These are phyloP conservation scores for Sporothrix pseudoabietina DNA, from an alignment of 2,329 filamentous ascomycete species.

Conservation along the genomic window DNA sequence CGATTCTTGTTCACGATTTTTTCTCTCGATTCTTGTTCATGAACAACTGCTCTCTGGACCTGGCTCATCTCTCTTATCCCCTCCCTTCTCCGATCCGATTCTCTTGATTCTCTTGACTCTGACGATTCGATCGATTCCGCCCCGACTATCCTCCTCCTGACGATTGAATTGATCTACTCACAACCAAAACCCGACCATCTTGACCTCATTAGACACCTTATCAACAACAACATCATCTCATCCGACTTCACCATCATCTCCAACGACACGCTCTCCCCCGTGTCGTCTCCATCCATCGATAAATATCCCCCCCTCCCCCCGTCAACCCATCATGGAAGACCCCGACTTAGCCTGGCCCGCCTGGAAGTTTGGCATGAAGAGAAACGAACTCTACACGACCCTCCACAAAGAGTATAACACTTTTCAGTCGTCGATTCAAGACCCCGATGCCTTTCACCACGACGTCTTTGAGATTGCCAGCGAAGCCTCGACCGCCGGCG, in stretches of 20 bases:
- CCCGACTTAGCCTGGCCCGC: conserved; percentile 57
- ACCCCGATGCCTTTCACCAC: conserved; percentile 63
- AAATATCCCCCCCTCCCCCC: neutral
- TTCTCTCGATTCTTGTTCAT: conserved; percentile 11
- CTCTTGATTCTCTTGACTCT: conserved; percentile 8
- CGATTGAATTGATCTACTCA: neutral
- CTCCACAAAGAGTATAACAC: conserved; percentile 65
- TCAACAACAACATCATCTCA: neutral
- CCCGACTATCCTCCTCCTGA: neutral
- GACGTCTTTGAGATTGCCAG: conserved; percentile 62
- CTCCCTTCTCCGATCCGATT: conserved; percentile 1
- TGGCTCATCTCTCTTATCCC: neutral
- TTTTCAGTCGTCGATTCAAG: conserved; percentile 57
- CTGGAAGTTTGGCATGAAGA: conserved; percentile 66
- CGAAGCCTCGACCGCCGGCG: conserved; percentile 52
- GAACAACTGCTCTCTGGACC: conserved; percentile 1
- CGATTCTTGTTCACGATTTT: conserved; percentile 25
- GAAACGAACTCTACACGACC: conserved; percentile 58
- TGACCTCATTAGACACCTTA: neutral
- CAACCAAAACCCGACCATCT: neutral
- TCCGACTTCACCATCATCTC: neutral
- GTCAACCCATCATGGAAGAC: conserved; percentile 53
- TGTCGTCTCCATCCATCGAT: conserved; percentile 2
- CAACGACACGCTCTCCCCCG: conserved; percentile 6
- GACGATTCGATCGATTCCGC: neutral